phyloP scores from a whole-genome alignment of 306 rosid genomes.

The Gleditsia sinensis region DNA sequence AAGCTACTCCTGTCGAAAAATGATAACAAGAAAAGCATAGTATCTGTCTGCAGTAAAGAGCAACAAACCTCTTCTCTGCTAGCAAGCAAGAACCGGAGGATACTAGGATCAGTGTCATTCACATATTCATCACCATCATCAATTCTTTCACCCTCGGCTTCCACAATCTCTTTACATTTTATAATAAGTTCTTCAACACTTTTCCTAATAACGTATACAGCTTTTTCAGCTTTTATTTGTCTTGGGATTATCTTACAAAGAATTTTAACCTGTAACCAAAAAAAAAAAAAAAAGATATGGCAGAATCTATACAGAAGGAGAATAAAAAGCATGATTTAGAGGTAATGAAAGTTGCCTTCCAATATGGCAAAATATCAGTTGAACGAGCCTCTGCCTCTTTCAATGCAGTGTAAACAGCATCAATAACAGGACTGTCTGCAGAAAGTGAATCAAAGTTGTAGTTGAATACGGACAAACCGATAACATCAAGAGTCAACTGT shows the following conservation, averaged over 20 bases:
- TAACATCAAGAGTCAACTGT: conserved; percentile 91
- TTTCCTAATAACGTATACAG: conserved; percentile 67
- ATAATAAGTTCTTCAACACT: conserved; percentile 89
- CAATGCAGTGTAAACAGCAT: conserved; percentile 90
- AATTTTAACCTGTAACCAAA: conserved; percentile 62
- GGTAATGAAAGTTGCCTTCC: conserved; percentile 66
- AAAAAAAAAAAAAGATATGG: conserved; percentile 7
- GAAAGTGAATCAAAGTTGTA: conserved; percentile 80
- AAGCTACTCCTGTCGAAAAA: background rate
- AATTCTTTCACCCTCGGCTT: conserved; percentile 86
- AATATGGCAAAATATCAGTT: conserved; percentile 89
- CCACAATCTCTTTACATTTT: conserved; percentile 89
- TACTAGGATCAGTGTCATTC: conserved; percentile 85
- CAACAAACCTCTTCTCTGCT: conserved; percentile 86
- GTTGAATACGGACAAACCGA: conserved; percentile 92
- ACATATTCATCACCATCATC: conserved; percentile 79
- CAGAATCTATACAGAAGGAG: background rate
- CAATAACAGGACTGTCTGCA: conserved; percentile 85
- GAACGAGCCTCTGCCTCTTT: conserved; percentile 98
- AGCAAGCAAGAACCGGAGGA: conserved; percentile 88
- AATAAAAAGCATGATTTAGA: background rate
- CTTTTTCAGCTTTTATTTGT: conserved; percentile 88
- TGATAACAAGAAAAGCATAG: conserved; percentile 22
- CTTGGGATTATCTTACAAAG: conserved; percentile 85
- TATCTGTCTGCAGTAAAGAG: background rate